Evolutionary conservation across 495 filamentous ascomycete genomes (phyloP).

Genomic region (Pyronema domesticum): DNA sequence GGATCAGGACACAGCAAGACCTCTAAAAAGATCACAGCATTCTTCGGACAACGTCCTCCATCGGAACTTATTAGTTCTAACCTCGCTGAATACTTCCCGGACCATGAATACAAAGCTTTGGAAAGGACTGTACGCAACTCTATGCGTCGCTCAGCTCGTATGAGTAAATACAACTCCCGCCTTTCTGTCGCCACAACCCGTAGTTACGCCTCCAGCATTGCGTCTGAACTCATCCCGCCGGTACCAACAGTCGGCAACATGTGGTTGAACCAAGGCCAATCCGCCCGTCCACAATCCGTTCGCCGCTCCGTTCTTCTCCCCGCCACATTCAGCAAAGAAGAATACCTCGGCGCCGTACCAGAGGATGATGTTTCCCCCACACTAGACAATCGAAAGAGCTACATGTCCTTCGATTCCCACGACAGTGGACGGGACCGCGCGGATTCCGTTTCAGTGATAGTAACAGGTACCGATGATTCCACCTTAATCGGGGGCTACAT

Average conservation of each 20-base stretch:
- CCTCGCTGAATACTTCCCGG: constrained; percentile 89
- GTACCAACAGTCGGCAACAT: constrained; percentile 92
- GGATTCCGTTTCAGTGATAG: constrained; percentile 32
- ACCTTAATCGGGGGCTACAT: constrained; percentile 61
- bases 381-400: constrained; percentile 64
- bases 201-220: constrained; percentile 77
- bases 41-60: constrained; percentile 81
- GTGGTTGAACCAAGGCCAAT: constrained; percentile 51
- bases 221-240: constrained; percentile 58
- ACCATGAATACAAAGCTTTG: constrained; percentile 79
- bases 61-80: constrained; percentile 96
- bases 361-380: constrained; percentile 41
- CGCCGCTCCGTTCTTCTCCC: constrained; percentile 5
- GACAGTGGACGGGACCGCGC: constrained; percentile 28
- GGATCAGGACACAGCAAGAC: constrained; percentile 10
- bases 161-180: constrained; percentile 80
- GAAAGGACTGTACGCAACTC: constrained; percentile 85
- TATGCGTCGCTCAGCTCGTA: constrained; percentile 66
- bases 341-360: constrained; percentile 66
- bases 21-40: constrained; percentile 29
- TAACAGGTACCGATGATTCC: constrained; percentile 57
- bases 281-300: background rate
- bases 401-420: constrained; percentile 71
- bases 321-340: constrained; percentile 4
- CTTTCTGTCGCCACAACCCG: constrained; percentile 86